A percentile compares a stretch with the other conserved stretches of the same genome.
These are phyloP conservation scores for Pascua sp. DNA, from an alignment of 1,284 basidiomycete species.

Conservation along the genomic window DNA sequence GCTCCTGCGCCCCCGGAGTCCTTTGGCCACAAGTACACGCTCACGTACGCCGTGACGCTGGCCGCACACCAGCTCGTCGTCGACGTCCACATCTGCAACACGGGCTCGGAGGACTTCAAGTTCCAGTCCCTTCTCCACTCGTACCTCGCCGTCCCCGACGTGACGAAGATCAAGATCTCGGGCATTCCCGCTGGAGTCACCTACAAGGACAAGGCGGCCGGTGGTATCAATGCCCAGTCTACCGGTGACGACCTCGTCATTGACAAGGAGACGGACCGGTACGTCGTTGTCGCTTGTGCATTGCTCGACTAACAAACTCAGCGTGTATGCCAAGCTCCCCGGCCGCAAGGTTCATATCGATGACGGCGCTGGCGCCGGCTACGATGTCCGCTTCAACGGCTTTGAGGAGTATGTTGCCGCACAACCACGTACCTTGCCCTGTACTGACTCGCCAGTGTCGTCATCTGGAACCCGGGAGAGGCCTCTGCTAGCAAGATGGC, in stretches of 20 bases:
- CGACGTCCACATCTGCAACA: slow-evolving; percentile 73
- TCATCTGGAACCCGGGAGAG: slow-evolving; percentile 76
- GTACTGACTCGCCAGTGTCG: slow-evolving; percentile 19
- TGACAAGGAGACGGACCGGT: slow-evolving; percentile 39
- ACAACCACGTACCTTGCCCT: not conserved
- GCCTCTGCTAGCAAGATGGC: slow-evolving; percentile 65
- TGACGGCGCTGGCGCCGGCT: slow-evolving; percentile 33
- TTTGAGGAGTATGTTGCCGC: slow-evolving; percentile 57
- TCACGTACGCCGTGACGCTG: slow-evolving; percentile 74
- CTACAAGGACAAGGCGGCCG: slow-evolving; percentile 69
- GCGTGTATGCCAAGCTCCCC: slow-evolving; percentile 43
- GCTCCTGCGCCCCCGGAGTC: slow-evolving; percentile 58
- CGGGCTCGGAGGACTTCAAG: slow-evolving; percentile 53
- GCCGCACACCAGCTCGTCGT: slow-evolving; percentile 69
- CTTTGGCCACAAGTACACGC: slow-evolving; percentile 63
- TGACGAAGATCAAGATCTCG: slow-evolving; percentile 41
- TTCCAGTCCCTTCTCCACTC: slow-evolving; percentile 86
- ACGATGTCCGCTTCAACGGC: slow-evolving; percentile 60
- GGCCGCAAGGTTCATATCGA: slow-evolving; percentile 36
- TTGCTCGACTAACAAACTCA: slow-evolving; percentile 6
- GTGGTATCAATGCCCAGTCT: slow-evolving; percentile 25
- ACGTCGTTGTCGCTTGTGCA: slow-evolving; percentile 1
- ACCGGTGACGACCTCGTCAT: slow-evolving; percentile 38
- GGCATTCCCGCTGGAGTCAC: slow-evolving; percentile 54
- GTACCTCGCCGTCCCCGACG: slow-evolving; percentile 68